These are phyloP conservation scores for Ambrosiella cleistominuta DNA, from an alignment of 2,329 filamentous ascomycete genomes.

Conservation along the genomic window DNA sequence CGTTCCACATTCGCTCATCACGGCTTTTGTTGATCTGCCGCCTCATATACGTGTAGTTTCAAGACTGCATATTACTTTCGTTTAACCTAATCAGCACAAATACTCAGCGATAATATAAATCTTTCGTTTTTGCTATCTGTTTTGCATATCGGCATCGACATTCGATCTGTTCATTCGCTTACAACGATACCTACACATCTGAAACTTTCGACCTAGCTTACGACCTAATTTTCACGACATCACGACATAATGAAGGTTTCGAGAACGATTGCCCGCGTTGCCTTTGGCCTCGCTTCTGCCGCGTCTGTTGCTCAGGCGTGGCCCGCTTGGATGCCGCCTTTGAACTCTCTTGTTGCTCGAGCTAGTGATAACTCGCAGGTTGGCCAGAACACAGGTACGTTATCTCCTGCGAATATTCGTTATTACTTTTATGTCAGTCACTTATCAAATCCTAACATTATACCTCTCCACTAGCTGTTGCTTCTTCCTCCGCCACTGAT, in stretches of 20 bases:
- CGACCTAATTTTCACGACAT: background rate
- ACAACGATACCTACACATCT: too few relatives aligned
- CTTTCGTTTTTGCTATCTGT: too few relatives aligned
- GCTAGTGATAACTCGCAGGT: conserved; percentile 21
- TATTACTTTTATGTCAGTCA: background rate
- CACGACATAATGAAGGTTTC: conserved; percentile 30
- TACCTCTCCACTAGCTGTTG: conserved; percentile 2
- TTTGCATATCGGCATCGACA: background rate
- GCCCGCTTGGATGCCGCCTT: conserved; percentile 35
- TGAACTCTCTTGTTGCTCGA: conserved; percentile 33
- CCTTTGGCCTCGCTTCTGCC: conserved; percentile 33
- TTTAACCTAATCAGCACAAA: background rate
- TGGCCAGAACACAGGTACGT: conserved; percentile 14
- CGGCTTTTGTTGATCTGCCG: background rate
- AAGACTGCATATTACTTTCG: background rate
- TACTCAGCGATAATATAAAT: background rate
- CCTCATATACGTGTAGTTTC: background rate
- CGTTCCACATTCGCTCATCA: background rate
- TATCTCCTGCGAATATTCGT: background rate
- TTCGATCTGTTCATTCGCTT: background rate
- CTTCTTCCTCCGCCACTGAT: conserved; percentile 7
- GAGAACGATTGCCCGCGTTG: conserved; percentile 28
- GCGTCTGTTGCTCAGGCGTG: conserved; percentile 35
- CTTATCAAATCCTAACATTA: background rate
- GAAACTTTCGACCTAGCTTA: too few relatives aligned